phyloP scores from a whole-genome alignment of 2,329 filamentous ascomycete genomes.

The Corinectria fuckeliana region DNA sequence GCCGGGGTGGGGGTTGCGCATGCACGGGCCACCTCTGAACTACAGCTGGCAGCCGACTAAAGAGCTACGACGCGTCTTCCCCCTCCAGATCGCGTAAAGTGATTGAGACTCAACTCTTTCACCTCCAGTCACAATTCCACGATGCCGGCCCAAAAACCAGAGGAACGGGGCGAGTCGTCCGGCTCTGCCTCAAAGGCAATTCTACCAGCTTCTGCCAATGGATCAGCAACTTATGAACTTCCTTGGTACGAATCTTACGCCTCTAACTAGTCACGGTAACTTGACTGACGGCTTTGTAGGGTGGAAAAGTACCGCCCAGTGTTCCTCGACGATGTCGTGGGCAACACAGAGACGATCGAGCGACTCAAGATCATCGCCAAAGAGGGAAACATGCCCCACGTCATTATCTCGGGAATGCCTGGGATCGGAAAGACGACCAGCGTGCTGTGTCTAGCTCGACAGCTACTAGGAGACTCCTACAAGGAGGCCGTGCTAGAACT shows the following conservation, averaged over 20 bases:
- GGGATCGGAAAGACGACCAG: constrained; percentile 99
- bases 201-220: constrained; percentile 57
- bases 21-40: constrained; percentile 38
- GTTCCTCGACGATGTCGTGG: constrained; percentile 95
- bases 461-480: constrained; percentile 90
- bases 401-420: constrained; percentile 99
- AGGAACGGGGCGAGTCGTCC: constrained; percentile 66
- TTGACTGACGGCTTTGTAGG: constrained; percentile 59
- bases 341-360: constrained; percentile 97
- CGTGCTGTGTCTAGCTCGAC: constrained; percentile 88
- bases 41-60: background rate
- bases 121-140: constrained; percentile 27
- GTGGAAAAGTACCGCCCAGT: constrained; percentile 97
- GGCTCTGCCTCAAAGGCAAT: constrained; percentile 64
- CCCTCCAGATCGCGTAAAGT: constrained; percentile 47
- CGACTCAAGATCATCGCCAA: constrained; percentile 97
- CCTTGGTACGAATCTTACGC: constrained; percentile 66
- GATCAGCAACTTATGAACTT: constrained; percentile 70
- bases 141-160: constrained; percentile 58
- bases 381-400: constrained; percentile 98
- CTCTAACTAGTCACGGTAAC: constrained; percentile 1
- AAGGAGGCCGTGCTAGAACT: constrained; percentile 97
- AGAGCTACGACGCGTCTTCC: constrained; percentile 42
- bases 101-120: constrained; percentile 34
- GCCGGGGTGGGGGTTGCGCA: constrained; percentile 21